Evolutionary conservation across 345 rosid species (phyloP).

Genomic region (Camelina neglecta): DNA sequence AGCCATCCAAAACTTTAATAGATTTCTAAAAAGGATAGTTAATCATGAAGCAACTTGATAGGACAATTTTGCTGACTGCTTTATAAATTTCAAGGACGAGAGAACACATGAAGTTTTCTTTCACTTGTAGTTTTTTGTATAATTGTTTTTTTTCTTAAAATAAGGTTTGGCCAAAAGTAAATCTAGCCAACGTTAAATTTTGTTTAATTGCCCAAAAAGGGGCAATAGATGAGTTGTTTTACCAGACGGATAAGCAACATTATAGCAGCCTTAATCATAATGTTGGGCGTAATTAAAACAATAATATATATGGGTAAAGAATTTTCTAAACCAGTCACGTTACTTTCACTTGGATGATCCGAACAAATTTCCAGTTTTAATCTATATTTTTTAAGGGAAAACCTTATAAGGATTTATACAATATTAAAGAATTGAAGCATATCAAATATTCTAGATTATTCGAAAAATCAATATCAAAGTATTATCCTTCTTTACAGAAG

Average conservation of each 20-base stretch:
- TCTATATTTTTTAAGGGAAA: neutral
- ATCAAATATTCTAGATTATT: neutral
- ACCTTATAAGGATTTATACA: too few relatives aligned
- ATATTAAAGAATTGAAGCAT: too few relatives aligned
- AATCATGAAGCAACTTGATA: conserved; percentile 24
- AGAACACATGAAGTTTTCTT: conserved; percentile 6
- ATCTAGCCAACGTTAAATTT: conserved; percentile 24
- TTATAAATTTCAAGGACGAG: conserved; percentile 16
- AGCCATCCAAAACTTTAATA: neutral
- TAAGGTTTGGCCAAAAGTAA: conserved; percentile 29
- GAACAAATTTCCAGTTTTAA: neutral
- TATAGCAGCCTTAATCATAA: conserved; percentile 26
- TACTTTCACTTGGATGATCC: neutral
- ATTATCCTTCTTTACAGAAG: neutral
- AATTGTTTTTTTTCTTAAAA: neutral
- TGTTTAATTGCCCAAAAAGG: conserved; percentile 8
- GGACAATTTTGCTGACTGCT: conserved; percentile 33
- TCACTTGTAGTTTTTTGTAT: neutral
- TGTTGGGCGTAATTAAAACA: conserved; percentile 17
- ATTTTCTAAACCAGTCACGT: neutral
- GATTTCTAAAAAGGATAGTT: neutral
- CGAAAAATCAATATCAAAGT: neutral
- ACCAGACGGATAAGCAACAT: conserved; percentile 30
- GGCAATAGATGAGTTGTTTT: conserved; percentile 15
- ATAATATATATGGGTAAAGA: neutral